phyloP scores from a whole-genome alignment of 768 basidiomycete genomes.

The Suillus decipiens region DNA sequence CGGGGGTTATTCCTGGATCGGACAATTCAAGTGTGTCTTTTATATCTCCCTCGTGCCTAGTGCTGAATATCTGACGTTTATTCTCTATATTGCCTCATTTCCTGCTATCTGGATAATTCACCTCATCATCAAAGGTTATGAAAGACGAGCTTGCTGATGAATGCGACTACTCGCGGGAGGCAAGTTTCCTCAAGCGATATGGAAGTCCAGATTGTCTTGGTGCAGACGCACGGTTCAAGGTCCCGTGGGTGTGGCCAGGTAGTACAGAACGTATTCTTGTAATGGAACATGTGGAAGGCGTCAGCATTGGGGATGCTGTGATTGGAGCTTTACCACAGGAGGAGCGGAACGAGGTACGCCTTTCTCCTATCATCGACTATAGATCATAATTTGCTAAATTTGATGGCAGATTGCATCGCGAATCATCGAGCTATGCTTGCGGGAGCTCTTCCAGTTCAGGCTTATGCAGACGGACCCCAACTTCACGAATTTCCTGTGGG shows the following conservation, averaged over 20 bases:
- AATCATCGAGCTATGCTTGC: conserved; percentile 83
- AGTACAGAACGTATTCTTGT: conserved; percentile 85
- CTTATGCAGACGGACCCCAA: conserved; percentile 99
- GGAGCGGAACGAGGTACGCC: conserved; percentile 71
- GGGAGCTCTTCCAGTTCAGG: conserved; percentile 87
- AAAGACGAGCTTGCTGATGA: conserved; percentile 89
- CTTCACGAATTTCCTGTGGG: conserved; percentile 97
- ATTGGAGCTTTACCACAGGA: conserved; percentile 56
- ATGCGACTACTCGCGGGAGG: conserved; percentile 88
- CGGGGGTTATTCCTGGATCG: conserved; percentile 88
- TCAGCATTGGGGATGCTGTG: conserved; percentile 71
- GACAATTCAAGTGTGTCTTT: conserved; percentile 63
- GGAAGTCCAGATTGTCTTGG: conserved; percentile 51
- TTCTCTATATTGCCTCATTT: conserved; percentile 5
- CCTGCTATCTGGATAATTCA: background rate
- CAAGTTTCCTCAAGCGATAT: conserved; percentile 66
- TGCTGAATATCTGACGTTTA: background rate
- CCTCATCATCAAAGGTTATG: conserved; percentile 63
- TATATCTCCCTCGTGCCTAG: background rate
- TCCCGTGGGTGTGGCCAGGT: conserved; percentile 85
- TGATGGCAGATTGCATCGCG: conserved; percentile 72
- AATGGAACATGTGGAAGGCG: conserved; percentile 83
- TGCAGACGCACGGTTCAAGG: conserved; percentile 66
- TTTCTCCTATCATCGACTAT: background rate
- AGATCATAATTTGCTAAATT: background rate